Evolutionary conservation across 1,284 basidiomycete species (phyloP), one percentile per base, ranked within the genome.

Genomic region (Sphaerobolus stellatus): DNA sequence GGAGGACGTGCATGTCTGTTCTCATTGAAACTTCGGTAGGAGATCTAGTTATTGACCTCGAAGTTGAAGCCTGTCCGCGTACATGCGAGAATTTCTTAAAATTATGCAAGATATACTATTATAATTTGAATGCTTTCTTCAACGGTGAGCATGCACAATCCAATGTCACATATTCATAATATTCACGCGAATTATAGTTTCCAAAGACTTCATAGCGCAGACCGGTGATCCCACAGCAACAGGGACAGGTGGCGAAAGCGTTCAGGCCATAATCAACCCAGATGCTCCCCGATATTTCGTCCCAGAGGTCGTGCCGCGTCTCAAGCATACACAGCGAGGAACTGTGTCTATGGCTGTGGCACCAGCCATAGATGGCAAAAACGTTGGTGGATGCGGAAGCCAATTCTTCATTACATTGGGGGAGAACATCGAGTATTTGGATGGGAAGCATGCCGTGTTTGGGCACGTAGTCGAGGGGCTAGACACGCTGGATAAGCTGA

Each of bases 331-430:
- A 1, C 70, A 76, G n/a, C 86, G 83, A 63, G 96, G 96, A 7
- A 98, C 94, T 0, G 89, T 99, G 3, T 95, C 92, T 0, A 98
- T 97, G 94, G 94, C 94, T 5, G 85, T 97, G 13, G 90, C 94
- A 16, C 90, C 87, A 41, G 75, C 81, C 1, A 68, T 88, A 6
- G 85, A 83, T 34, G 83, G 80, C 2, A 76, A 82, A 20, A 70
- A 70, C n/a, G 75, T 80, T 52, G 86, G 92, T 6, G 92, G 94
- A 5, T 94, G 92, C 61, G 96, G 92, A 3, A 92, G 89, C 64
- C 96, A 98, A 67, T 99, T 98, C 77, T 98, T 98, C 73, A 83
- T 99, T 64, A 98, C 96, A 0, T 79, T 99, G 1, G 86, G 81
- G 18, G 91, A 96, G 63, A 85, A 86, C 57, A 91, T 98, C 65